Conservation (phyloP, 2,329 filamentous ascomycete genomes). For the Raffaelea arxii region DNA sequence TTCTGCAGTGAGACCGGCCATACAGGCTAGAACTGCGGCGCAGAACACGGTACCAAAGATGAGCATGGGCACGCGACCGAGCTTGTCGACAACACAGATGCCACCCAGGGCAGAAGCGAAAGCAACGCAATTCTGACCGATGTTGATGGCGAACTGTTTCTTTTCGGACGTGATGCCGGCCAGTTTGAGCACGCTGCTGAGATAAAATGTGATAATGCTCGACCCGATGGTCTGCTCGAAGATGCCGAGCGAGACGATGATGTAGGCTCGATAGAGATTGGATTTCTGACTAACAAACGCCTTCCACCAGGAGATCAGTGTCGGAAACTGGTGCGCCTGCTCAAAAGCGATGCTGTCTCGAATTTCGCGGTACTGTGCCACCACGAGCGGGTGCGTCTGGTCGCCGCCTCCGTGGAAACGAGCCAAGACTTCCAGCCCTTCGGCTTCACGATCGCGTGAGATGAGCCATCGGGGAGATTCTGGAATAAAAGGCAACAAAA, state of each 20-base stretch:
- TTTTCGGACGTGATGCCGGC: conserved; percentile 40
- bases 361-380: conserved; percentile 11
- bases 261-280: conserved; percentile 3
- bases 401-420: conserved; percentile 42
- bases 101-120: conserved; percentile 3
- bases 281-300: not conserved
- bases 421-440: conserved; percentile 33
- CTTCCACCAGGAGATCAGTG: conserved; percentile 1
- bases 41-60: conserved; percentile 9
- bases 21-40: conserved; percentile 4
- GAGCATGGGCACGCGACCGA: conserved; percentile 12
- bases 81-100: conserved; percentile 8
- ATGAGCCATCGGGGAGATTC: conserved; percentile 39
- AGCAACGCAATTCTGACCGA: conserved; percentile 7
- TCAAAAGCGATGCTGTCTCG: conserved; percentile 17
- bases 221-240: conserved; percentile 35
- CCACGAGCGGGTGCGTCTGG: conserved; percentile 20
- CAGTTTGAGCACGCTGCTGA: conserved; percentile 36
- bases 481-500: conserved; percentile 33
- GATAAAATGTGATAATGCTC: conserved; percentile 35
- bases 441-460: conserved; percentile 30
- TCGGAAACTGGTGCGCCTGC: conserved; percentile 8
- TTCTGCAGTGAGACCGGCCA: conserved; percentile 4
- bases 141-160: conserved; percentile 36
- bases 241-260: conserved; percentile 19